phyloP scores from a whole-genome alignment of 306 rosid genomes.

The Canavalia gladiata region DNA sequence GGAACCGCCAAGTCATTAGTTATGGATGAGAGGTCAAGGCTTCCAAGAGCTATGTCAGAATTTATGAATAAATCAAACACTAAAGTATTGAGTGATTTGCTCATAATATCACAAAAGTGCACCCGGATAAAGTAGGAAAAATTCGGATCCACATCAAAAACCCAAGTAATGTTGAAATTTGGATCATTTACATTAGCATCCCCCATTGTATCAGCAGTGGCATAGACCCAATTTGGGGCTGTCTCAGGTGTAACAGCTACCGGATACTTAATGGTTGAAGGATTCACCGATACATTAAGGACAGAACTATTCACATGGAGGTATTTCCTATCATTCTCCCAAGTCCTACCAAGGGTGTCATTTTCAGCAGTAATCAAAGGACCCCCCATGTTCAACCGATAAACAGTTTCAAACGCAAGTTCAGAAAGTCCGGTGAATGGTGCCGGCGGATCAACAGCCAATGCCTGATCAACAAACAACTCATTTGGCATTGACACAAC shows the following conservation, averaged over 20 bases:
- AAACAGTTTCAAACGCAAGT: constrained; percentile 77
- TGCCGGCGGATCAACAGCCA: constrained; percentile 61
- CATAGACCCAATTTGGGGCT: constrained; percentile 89
- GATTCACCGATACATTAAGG: constrained; percentile 65
- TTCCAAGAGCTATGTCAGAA: constrained; percentile 60
- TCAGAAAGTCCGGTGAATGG: constrained; percentile 69
- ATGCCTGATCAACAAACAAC: constrained; percentile 77
- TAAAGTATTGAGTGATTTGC: constrained; percentile 70
- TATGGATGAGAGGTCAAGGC: constrained; percentile 72
- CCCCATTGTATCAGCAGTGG: constrained; percentile 81
- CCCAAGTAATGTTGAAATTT: constrained; percentile 92
- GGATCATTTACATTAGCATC: constrained; percentile 64
- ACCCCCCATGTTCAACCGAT: constrained; percentile 84
- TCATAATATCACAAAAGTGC: constrained; percentile 82
- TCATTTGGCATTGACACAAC: constrained; percentile 79
- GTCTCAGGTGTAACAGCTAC: constrained; percentile 65
- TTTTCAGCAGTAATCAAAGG: constrained; percentile 76
- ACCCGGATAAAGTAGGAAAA: constrained; percentile 73
- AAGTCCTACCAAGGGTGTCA: constrained; percentile 85
- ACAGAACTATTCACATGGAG: constrained; percentile 85
- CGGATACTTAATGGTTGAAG: constrained; percentile 63
- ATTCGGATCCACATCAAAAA: constrained; percentile 67
- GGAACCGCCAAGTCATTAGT: constrained; percentile 69
- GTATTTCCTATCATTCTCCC: constrained; percentile 76
- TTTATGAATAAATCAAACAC: constrained; percentile 82